Base-by-base conservation (phyloP, 2,329 filamentous ascomycete species). In the Coniochaeta sp. region DNA sequence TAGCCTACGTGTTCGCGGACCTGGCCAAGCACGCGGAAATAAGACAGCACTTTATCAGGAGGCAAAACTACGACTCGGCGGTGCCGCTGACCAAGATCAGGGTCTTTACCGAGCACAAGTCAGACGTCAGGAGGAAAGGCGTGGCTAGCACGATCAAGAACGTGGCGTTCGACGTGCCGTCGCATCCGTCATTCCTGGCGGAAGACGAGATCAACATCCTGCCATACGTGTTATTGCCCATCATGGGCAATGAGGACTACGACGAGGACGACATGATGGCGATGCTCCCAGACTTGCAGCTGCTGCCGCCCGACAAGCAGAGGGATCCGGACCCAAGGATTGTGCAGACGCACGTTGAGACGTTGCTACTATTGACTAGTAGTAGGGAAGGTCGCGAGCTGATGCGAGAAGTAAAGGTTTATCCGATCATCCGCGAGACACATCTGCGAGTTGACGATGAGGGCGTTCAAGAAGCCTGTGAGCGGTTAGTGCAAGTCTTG, bases 111-210 rank as follows among this genome's bases (percentile, higher is more conserved):
- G 91, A 96, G 73, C 91, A 97, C 76, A 81, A 84, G 67, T 96
- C 90, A 2, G 83, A 89, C 31, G 86, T 97, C 59, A 85, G 95
- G 61, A 83, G 95, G 59, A 91, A 91, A 68, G 95, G 95, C n/a
- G 93, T 97, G n/a, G 93, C 93, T 8, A 92, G 88, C 62, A 95
- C 91, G 11, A 91, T 99, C 72, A 98, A 98, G 74, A 99, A 99
- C 70, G 86, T 90, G 33, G 87, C 91, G 7, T 98, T 99, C 70
- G 89, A 96, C 68, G 76, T 93, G 6, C 75, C 84, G 3, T 83
- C 88, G 0, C 93, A 98, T 68, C 78, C 84, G 0, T 76, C 81
- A 1, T 87, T 96, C 59, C 75, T 97, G 54, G 81, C 83, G 0
- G 86, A 89, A 58, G 83, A 87, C 19, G 86, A 87, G 43, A 86